Base-by-base conservation (phyloP, 2,329 filamentous ascomycete genomes). In the Berkeleyomyces rouxiae region DNA sequence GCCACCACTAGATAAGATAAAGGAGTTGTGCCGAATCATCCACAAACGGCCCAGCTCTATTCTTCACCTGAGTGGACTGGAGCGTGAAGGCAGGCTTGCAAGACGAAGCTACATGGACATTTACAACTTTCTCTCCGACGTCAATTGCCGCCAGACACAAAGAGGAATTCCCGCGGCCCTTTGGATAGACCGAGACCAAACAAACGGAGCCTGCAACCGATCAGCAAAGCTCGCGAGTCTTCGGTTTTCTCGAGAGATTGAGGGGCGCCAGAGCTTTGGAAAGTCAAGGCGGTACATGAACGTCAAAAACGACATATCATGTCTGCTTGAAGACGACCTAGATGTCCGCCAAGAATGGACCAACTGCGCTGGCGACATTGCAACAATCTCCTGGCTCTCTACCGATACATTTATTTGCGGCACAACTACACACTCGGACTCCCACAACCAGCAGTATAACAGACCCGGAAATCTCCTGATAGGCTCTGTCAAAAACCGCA, bases 361-460 rank as follows among this genome's bases (percentile, higher is more conserved):
- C 1, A 79, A 81, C 66, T 83, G 81, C 61, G 82, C 82, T 39
- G 82, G 83, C 3, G 82, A 85, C 67, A 78, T 85, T 51, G 74
- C 77, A 31, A 79, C 82, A 2, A 74, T 83, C 58, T 75, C 75
- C 16, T 86, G 83, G 83, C 73, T 80, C 0, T 79, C 79, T 0
- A 68, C 78, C 23, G 69, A 74, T n/a, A 72, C 73, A 13, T 81
- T 85, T 60, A 68, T 85, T n/a, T 83, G 81, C 66, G 83, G 83
- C 42, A 82, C 82, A 0, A 83, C 81, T 0, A 79, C 79, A 0
- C 82, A 85, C 70, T 84, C 81, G 0, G 83, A 85, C 67, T 72
- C 74, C 0, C 79, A 82, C 49, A 85, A 85, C 63, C 82, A 84
- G 67, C 82, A 85, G 65, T 85, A 86, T 68, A 86, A 86, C 67